Evolutionary conservation across 2,329 filamentous ascomycete genomes (phyloP), one percentile per base, ranked within the genome.

Genomic region (Dichotomopilus funicola): DNA sequence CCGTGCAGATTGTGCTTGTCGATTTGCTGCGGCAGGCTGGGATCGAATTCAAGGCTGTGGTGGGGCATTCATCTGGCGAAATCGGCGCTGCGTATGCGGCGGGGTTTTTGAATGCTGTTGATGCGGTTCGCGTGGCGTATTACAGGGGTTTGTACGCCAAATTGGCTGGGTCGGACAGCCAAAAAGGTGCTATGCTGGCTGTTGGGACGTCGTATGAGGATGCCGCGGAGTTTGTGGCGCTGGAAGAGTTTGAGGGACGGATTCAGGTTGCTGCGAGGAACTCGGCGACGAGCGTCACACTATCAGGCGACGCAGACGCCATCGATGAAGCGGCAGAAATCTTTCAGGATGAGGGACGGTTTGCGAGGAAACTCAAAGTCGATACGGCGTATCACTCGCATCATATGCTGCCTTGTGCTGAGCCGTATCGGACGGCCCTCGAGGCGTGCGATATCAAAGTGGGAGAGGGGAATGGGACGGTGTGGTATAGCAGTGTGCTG

Each of bases 41-140:
- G 0, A 56, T 78, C 11, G 44, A 37, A 1, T 68, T 72, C 0
- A 19, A 57, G 3, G 68, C 66, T 0, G 72, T 75, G 0, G 67
- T 75, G 3, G 77, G 77, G 1, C 78, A 79, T 59, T 78, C 75
- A 0, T 75, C 73, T 0, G 78, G 77, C 1, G 78, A 80, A 58
- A 78, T 79, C 10, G 75, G 64, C 0, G 76, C 77, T 0, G 78
- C 75, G 0, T 81, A 78, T 58, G 75, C 77, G 0, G 72, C 75
- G 0, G 76, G 76, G 0, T 66, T 71, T 19, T 49, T 82, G 3
- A 66, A 66, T 0, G 68, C 67, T 1, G 47, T 61, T 1, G 72
- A 76, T 8, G 76, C 77, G 2, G 75, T 79, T 2, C 61, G 63
- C 0, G 66, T 73, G n/a, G 75, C 77, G 0, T 79, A 76, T 59